Base-by-base conservation (phyloP, 768 basidiomycete species). In the Trichaptum fuscoviolaceum region DNA sequence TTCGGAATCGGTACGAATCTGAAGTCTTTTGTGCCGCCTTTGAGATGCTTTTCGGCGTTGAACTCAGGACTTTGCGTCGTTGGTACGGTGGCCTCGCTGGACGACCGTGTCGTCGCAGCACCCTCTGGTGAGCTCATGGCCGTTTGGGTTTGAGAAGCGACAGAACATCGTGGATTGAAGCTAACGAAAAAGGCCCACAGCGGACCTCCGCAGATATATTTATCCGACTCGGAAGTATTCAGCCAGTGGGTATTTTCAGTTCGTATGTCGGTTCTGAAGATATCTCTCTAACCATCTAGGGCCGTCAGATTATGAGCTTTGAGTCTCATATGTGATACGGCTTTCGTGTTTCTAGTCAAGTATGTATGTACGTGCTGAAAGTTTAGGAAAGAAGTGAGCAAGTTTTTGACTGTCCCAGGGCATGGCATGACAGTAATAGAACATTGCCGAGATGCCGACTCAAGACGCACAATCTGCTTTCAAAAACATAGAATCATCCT, bases 1-100 rank as follows among this genome's bases (percentile, higher is more conserved):
- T 75, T 77, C 0, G 90, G 90, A 34, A 91, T 88, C 0, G 88
- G 88, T 8, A 91, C 68, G 67, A 91, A 77, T 17, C 84, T 83
- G 71, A 90, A 87, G 70, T 91, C 88, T 63, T 75, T 82, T 20
- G 65, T 67, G 8, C 66, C 59, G 24, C 59, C 59, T 9, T 23
- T 52, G 63, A 52, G 5, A 52, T 52, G 42, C 20, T 52, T 52
- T 52, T 12, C 42, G 42, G 42, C 10, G 42, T 52, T 20, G 42
- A 52, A 52, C 42, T 52, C 42, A 12, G 42, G 42, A 20, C 12
- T 52, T 20, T 52, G 42, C 15, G 42, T 52, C 42, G 42, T 52
- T 12, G 42, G 42, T 12, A 52, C 42, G 15, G 42, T 52, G 42
- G 42, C 42, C 42, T 52, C 42, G 20, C 42, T 52, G 42, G 42